Conservation (phyloP, 371 early-diverging fungal species). For the Syncephalastrum racemosum region DNA sequence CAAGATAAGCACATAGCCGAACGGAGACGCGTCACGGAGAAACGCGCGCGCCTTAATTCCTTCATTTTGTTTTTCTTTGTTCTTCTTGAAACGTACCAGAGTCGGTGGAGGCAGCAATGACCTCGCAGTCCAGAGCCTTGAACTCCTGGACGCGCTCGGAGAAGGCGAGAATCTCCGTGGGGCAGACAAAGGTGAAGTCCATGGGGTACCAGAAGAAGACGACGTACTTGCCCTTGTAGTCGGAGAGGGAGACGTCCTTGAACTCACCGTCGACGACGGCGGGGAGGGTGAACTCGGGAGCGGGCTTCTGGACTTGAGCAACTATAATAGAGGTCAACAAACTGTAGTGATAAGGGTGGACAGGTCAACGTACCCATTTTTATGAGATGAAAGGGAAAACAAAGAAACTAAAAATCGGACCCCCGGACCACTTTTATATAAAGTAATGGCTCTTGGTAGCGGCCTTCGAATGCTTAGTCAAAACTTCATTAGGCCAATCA, state of each 20-base stretch:
- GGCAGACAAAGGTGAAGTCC: conserved; percentile 82
- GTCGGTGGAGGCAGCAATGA: conserved; percentile 51
- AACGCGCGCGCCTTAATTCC: neutral
- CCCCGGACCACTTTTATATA: conserved; percentile 16
- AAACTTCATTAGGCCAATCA: conserved; percentile 4
- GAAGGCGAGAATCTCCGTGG: conserved; percentile 92
- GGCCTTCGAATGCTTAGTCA: conserved; percentile 14
- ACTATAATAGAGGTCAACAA: conserved; percentile 8
- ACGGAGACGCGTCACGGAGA: neutral
- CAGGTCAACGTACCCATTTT: conserved; percentile 24
- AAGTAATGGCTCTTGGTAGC: neutral
- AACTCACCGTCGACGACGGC: conserved; percentile 79
- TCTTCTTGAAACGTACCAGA: conserved; percentile 45
- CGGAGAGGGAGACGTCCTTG: conserved; percentile 76
- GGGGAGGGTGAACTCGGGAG: conserved; percentile 75
- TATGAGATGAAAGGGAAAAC: conserved; percentile 13
- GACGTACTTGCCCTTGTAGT: conserved; percentile 83
- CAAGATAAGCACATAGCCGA: conserved; percentile 1
- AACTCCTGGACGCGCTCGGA: conserved; percentile 87
- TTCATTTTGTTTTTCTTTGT: neutral
- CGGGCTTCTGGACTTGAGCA: conserved; percentile 43
- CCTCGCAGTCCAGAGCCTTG: conserved; percentile 57
- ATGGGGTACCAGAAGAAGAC: conserved; percentile 55
- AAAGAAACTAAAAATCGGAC: neutral
- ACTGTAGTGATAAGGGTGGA: neutral